These are phyloP conservation scores for Paramecium pentaurelia DNA, from an alignment of 73 alveolate species.

Conservation along the genomic window DNA sequence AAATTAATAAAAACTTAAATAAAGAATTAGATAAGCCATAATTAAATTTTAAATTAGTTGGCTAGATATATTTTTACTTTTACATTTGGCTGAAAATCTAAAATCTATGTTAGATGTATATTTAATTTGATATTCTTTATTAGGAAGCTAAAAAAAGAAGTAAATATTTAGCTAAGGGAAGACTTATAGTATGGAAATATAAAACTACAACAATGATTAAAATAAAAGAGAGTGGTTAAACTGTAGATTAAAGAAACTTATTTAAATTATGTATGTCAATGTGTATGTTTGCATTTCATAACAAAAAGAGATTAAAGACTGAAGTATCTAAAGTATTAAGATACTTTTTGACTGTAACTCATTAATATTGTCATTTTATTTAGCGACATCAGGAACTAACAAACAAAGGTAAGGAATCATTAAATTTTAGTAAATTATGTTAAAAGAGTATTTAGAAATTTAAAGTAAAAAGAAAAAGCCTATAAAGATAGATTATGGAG, in stretches of 20 bases:
- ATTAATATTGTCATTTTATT: neutral
- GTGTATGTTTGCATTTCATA: neutral
- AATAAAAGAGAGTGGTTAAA: conserved; percentile 17
- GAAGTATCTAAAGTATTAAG: neutral
- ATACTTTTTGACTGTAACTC: neutral
- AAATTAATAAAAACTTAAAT: neutral
- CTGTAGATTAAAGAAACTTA: neutral
- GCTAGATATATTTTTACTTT: neutral
- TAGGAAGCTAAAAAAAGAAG: neutral
- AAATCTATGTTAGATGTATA: neutral
- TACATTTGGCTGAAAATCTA: neutral
- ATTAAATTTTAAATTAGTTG: neutral
- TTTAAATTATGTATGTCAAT: neutral
- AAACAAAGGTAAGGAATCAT: neutral
- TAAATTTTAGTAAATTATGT: conserved; percentile 20
- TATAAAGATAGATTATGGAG: conserved; percentile 38
- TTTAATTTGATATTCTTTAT: neutral
- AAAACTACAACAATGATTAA: neutral
- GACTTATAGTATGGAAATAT: conserved; percentile 17
- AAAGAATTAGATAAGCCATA: neutral
- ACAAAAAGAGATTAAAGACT: neutral
- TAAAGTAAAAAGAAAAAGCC: conserved; percentile 18
- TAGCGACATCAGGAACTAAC: neutral
- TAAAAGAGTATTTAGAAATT: conserved; percentile 12
- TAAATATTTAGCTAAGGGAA: neutral